Evolutionary conservation across 768 basidiomycete genomes (phyloP), one percentile per base, ranked within the genome.

Genomic region (Russula sp.): DNA sequence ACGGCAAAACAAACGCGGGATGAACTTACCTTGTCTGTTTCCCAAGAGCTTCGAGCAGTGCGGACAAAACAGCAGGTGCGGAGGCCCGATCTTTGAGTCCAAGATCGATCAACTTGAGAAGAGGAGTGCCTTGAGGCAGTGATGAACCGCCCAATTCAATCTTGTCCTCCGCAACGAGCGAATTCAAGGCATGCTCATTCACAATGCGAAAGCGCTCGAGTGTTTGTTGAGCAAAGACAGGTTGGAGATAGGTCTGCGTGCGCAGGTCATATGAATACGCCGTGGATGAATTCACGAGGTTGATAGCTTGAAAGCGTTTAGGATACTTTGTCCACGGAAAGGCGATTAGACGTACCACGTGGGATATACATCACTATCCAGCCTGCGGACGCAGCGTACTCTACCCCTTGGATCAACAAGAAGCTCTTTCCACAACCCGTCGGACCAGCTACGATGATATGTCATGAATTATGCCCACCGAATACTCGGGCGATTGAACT

Each of bases 311-410:
- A 26, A 42, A 42, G 18, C 7, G 2, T 11, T 59, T 14, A 16
- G 44, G 11, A 38, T 13, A 49, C 5, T 16, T 34, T 28, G n/a
- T 26, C 52, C 9, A 42, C 18, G 11, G 32, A 38, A 32, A 10
- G 36, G 26, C 26, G 20, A 22, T 40, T 28, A 13, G 32, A 74
- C 80, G 54, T 36, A 90, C 92, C 84, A 75, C 88, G 80, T 3
- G 94, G 92, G 28, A 94, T 82, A 72, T 94, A 97, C 20, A 95
- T 74, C 20, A 93, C 90, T 24, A 95, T 80, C 90, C 92, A 94
- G 30, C 82, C 81, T 24, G 83, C 80, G 2, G 80, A 74, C 11
- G 81, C 69, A 38, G 85, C 87, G 66, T 91, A 86, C 44, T 88
- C 80, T 0, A 90, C 84, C 0, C 88, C 81, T 73, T 97, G 94